These are phyloP conservation scores for Blastobotrys americana DNA, from an alignment of 805 yeast species.

Conservation along the genomic window DNA sequence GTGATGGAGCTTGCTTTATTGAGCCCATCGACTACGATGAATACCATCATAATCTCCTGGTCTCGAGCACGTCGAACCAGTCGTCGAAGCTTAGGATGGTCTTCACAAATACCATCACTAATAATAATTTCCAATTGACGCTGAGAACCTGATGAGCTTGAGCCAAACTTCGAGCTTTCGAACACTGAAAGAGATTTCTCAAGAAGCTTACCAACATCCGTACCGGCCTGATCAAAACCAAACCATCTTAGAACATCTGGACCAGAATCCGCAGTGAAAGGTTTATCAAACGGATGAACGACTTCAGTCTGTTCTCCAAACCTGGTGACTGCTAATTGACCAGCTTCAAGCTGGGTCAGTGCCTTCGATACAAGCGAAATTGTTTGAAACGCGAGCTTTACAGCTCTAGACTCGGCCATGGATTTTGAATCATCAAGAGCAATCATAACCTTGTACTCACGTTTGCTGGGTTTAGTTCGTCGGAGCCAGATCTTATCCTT, in stretches of 20 bases:
- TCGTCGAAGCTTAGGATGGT: constrained; percentile 73
- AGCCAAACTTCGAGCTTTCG: constrained; percentile 46
- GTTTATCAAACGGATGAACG: constrained; percentile 84
- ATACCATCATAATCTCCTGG: constrained; percentile 87
- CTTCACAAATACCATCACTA: constrained; percentile 97
- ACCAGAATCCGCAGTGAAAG: constrained; percentile 78
- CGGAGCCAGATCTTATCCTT: constrained; percentile 98
- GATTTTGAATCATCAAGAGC: constrained; percentile 97
- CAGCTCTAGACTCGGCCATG: constrained; percentile 89
- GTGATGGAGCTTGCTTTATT: constrained; percentile 72
- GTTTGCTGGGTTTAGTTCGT: constrained; percentile 93
- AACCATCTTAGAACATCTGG: constrained; percentile 80
- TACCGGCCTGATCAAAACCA: constrained; percentile 79
- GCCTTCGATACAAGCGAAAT: constrained; percentile 92
- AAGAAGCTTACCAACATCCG: constrained; percentile 74
- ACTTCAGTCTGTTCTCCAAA: constrained; percentile 81
- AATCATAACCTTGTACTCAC: constrained; percentile 95
- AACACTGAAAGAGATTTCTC: constrained; percentile 66
- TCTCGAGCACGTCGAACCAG: constrained; percentile 89
- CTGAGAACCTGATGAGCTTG: background rate
- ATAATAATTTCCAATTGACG: constrained; percentile 93
- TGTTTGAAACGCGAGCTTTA: constrained; percentile 87
- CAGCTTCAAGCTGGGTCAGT: constrained; percentile 86
- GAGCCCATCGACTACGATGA: constrained; percentile 88
- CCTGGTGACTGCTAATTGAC: constrained; percentile 81